Base-by-base conservation (phyloP, 345 rosid species). In the Populus euphratica region DNA sequence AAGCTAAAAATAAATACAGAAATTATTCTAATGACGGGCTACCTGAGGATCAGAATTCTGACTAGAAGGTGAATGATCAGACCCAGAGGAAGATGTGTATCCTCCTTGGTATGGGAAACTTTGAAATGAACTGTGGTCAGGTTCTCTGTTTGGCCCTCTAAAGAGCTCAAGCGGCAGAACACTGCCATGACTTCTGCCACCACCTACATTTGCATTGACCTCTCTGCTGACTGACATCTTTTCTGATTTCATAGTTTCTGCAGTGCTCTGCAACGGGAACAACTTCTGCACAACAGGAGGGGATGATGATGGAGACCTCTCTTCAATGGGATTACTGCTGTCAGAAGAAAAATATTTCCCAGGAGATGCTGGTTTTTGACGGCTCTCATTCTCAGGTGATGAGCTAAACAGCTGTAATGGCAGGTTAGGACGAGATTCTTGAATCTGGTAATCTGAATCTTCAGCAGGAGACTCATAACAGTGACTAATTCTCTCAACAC, bases 301-400 rank as follows among this genome's bases (percentile, higher is more conserved):
- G 61, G 97, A 91, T 11, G 79, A 52, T 39, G 94, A 90, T 21
- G 91, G 93, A 49, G 98, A 94, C 68, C 83, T 81, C 61, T 89
- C 97, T 80, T 88, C 96, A 1, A 82, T 85, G 74, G 93, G 97
- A 79, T 92, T 90, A 82, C 97, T 92, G 85, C 98, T 90, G 80
- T 86, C 97, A 39, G 98, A 94, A 73, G 98, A 94, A 83, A 89
- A 94, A 81, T 94, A 92, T 82, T 88, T 92, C 84, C 90, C 82
- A 52, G 96, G 87, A 64, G 96, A 85, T 63, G 91, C 84, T 77
- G 88, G 82, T 14, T 85, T 91, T 10, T 91, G 96, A 9, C 87
- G 97, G 80, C 96, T 87, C 79, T 85, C 86, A 75, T 81, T 81
- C 81, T 91, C 96, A 0, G 92, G 92, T 3, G 93, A 92, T 9